Evolutionary conservation across 768 basidiomycete genomes (phyloP).

Genomic region (Fomitopsis serialis): DNA sequence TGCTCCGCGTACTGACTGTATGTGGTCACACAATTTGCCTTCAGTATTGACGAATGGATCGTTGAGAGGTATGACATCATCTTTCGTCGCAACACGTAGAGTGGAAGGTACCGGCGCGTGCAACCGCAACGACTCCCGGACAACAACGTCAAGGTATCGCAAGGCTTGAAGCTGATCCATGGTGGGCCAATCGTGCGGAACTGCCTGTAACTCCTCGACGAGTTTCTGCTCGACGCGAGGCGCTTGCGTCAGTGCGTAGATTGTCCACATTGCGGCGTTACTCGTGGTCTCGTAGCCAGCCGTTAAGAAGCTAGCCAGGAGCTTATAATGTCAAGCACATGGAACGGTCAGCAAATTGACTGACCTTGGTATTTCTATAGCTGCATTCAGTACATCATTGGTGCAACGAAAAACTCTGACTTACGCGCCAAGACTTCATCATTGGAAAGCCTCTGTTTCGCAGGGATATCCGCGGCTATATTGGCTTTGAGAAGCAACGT

Average conservation of each 20-base stretch:
- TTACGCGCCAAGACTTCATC: conserved; percentile 41
- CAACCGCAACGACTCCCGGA: conserved; percentile 53
- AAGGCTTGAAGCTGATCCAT: conserved; percentile 65
- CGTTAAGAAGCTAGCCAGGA: conserved; percentile 16
- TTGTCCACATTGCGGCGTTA: conserved; percentile 22
- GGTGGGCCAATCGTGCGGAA: conserved; percentile 42
- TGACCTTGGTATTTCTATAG: conserved; percentile 13
- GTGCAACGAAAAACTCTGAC: no score
- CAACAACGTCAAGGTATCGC: conserved; percentile 59
- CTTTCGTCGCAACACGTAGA: conserved; percentile 39
- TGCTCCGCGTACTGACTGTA: no score
- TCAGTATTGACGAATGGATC: no score
- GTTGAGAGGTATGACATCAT: conserved; percentile 46
- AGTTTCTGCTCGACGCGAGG: conserved; percentile 62
- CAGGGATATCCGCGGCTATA: conserved; percentile 52
- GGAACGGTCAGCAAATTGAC: background rate
- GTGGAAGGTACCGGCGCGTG: conserved; percentile 45
- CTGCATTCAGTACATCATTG: no score
- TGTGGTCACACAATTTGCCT: no score
- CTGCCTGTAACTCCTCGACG: conserved; percentile 50
- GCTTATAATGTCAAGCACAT: background rate
- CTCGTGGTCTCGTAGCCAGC: conserved; percentile 27
- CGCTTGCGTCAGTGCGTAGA: conserved; percentile 28
- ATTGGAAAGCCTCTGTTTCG: conserved; percentile 47
- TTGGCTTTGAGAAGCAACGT: conserved; percentile 60